Evolutionary conservation across 169 alveolate genomes (phyloP).

Genomic region (Amoebophrya sp.): DNA sequence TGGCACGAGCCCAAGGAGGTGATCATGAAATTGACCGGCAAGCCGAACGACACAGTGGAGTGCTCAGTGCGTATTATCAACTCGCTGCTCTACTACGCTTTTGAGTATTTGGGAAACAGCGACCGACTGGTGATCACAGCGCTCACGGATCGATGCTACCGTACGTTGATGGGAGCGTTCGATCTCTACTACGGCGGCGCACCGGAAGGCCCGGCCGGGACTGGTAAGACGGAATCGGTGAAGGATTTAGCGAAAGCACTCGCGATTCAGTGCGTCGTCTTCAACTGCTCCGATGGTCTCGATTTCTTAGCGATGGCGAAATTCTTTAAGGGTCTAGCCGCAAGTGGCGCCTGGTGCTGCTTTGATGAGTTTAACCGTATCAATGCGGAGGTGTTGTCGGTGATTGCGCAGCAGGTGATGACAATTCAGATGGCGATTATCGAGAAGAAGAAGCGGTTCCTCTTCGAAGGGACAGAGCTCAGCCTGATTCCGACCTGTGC

Average conservation of each 20-base stretch:
- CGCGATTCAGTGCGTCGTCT: constrained; percentile 74
- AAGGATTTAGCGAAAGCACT: constrained; percentile 78
- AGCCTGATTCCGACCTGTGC: constrained; percentile 45
- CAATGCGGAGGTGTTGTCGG: constrained; percentile 51
- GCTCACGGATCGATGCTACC: constrained; percentile 42
- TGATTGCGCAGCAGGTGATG: constrained; percentile 47
- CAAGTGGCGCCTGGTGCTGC: constrained; percentile 93
- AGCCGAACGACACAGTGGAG: constrained; percentile 35
- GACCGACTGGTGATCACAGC: constrained; percentile 67
- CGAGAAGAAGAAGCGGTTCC: constrained; percentile 45
- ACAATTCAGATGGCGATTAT: constrained; percentile 47
- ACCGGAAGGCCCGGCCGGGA: constrained; percentile 93
- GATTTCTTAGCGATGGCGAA: constrained; percentile 86
- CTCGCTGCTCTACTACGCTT: constrained; percentile 75
- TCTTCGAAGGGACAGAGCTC: constrained; percentile 47
- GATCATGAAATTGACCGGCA: neutral
- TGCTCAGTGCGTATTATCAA: constrained; percentile 59
- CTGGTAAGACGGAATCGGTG: constrained; percentile 81
- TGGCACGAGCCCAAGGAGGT: constrained; percentile 44
- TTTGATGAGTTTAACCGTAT: constrained; percentile 91
- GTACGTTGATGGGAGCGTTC: constrained; percentile 79
- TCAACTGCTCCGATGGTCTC: constrained; percentile 88
- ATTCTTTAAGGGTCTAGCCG: constrained; percentile 86
- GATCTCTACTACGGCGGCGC: constrained; percentile 84
- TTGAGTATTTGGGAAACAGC: constrained; percentile 81